Percentiles rank a stretch among this genome's conserved stretches.
Conservation (phyloP, 139 green algal genomes). For the Coelastrella sp. region DNA sequence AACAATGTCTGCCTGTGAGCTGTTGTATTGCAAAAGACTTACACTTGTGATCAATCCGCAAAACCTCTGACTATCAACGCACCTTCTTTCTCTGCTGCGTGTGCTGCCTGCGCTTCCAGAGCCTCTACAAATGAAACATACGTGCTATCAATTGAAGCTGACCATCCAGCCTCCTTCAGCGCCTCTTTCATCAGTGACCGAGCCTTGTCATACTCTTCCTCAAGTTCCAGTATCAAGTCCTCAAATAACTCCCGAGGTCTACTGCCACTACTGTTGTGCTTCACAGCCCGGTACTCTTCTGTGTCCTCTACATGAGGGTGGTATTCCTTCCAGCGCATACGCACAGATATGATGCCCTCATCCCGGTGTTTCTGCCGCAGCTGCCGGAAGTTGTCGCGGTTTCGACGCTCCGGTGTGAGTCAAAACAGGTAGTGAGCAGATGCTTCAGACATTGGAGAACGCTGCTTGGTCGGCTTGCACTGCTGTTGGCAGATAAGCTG, state of each 20-base stretch:
- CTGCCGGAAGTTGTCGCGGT: constrained; percentile 81
- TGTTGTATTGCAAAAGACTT: too few relatives aligned
- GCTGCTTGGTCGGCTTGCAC: too few relatives aligned
- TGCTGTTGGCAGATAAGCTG: too few relatives aligned
- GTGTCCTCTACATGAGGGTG: constrained; percentile 62
- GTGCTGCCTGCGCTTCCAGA: constrained; percentile 35
- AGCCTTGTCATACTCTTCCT: constrained; percentile 76
- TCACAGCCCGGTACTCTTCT: constrained; percentile 73
- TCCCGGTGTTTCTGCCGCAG: constrained; percentile 43
- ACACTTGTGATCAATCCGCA: too few relatives aligned
- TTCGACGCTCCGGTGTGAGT: constrained; percentile 77
- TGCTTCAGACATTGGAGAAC: too few relatives aligned
- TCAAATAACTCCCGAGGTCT: constrained; percentile 90
- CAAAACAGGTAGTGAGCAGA: too few relatives aligned
- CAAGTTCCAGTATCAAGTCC: constrained; percentile 81
- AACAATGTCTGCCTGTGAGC: too few relatives aligned
- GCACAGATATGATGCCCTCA: constrained; percentile 55
- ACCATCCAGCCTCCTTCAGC: constrained; percentile 30
- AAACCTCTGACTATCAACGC: too few relatives aligned
- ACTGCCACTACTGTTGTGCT: constrained; percentile 73
- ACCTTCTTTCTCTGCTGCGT: constrained; percentile 9
- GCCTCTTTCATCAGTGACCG: constrained; percentile 37
- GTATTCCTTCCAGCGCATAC: constrained; percentile 80
- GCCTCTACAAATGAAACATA: constrained; percentile 41
- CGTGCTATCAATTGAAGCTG: constrained; percentile 9